phyloP scores from a whole-genome alignment of 164 flowering plant genomes.

The Taxillus chinensis region DNA sequence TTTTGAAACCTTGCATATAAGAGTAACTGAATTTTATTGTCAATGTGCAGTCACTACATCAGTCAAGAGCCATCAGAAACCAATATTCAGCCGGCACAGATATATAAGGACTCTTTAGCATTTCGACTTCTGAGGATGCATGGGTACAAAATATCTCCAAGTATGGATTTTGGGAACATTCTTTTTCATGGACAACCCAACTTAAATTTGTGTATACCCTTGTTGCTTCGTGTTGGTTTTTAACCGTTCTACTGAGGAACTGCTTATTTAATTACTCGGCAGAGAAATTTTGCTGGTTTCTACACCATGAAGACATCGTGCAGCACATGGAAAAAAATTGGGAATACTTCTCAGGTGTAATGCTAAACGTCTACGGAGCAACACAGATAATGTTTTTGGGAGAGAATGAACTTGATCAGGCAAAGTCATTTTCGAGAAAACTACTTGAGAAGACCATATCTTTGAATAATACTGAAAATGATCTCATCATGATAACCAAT shows the following conservation, averaged over 20 bases:
- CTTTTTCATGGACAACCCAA: background rate
- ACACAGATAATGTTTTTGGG: slow-evolving; percentile 27
- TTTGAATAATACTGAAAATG: background rate
- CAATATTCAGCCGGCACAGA: slow-evolving; percentile 7
- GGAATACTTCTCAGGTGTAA: background rate
- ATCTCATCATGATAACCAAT: background rate
- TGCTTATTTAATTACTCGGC: background rate
- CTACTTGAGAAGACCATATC: slow-evolving; percentile 12
- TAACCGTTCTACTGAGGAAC: too few relatives aligned
- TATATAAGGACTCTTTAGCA: slow-evolving; percentile 31
- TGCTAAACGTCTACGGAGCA: background rate
- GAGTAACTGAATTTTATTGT: background rate
- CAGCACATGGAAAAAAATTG: background rate
- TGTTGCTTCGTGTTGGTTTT: too few relatives aligned
- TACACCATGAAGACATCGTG: background rate
- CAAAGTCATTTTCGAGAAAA: slow-evolving; percentile 19
- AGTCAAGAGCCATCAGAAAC: slow-evolving; percentile 1
- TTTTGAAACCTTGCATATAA: too few relatives aligned
- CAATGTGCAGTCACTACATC: slow-evolving; percentile 15
- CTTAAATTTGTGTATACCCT: too few relatives aligned
- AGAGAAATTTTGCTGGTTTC: slow-evolving; percentile 1
- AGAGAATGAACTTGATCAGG: slow-evolving; percentile 26
- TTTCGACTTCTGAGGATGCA: slow-evolving; percentile 33
- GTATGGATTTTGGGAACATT: slow-evolving; percentile 12
- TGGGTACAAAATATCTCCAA: slow-evolving; percentile 25